phyloP scores from a whole-genome alignment of 2,329 filamentous ascomycete genomes.

The Hypoxylon sp. region DNA sequence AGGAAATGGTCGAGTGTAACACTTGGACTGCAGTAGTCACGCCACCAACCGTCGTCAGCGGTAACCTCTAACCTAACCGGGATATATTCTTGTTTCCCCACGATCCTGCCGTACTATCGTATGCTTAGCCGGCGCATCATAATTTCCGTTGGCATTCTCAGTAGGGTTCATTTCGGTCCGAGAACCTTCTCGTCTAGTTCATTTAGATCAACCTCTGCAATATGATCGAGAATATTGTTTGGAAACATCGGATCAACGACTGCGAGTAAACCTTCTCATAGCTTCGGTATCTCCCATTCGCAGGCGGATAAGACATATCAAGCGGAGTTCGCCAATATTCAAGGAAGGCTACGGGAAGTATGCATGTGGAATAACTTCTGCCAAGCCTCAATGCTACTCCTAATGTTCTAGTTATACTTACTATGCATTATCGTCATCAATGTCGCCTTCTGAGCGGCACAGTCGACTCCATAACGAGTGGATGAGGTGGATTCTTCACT shows the following conservation, averaged over 20 bases:
- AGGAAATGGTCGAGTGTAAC: background rate
- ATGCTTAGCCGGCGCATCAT: background rate
- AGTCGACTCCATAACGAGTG: background rate
- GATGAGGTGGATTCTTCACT: background rate
- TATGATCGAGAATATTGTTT: background rate
- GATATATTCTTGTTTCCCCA: slow-evolving; percentile 1
- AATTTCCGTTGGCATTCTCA: background rate
- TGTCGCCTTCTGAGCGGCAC: background rate
- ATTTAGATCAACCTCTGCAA: background rate
- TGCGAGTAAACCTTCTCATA: background rate
- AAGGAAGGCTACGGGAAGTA: background rate
- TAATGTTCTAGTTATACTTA: background rate
- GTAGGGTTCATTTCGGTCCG: background rate
- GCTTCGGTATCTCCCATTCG: background rate
- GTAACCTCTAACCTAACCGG: background rate
- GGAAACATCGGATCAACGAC: background rate
- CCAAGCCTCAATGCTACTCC: background rate
- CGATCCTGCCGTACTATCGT: background rate
- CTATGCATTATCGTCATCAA: background rate
- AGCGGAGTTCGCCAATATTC: background rate
- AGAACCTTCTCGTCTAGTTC: background rate
- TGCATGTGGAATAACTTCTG: background rate
- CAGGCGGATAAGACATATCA: background rate
- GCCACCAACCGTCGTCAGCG: background rate
- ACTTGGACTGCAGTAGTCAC: slow-evolving; percentile 1